phyloP scores from a whole-genome alignment of 1,284 basidiomycete genomes.

The Ustilago hordei region DNA sequence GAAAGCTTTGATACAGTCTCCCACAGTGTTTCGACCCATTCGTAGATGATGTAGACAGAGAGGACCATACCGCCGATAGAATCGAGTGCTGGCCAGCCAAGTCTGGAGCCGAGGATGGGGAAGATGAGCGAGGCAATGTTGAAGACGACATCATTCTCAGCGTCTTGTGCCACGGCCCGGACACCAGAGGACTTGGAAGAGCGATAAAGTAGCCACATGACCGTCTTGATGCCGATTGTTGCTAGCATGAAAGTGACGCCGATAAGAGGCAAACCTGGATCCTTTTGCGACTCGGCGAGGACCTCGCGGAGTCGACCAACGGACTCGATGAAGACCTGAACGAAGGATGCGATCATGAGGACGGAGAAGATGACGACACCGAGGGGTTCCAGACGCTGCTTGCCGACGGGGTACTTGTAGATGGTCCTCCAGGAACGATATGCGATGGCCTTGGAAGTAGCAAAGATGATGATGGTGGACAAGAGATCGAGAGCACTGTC shows the following conservation, averaged over 20 bases:
- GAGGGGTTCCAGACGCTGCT: slow-evolving; percentile 72
- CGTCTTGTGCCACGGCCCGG: slow-evolving; percentile 71
- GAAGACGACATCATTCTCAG: slow-evolving; percentile 74
- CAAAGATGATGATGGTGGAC: slow-evolving; percentile 71
- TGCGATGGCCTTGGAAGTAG: slow-evolving; percentile 60
- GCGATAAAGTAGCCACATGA: slow-evolving; percentile 72
- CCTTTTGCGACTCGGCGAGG: slow-evolving; percentile 45
- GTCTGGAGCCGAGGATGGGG: slow-evolving; percentile 70
- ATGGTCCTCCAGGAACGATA: slow-evolving; percentile 64
- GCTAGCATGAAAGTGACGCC: slow-evolving; percentile 72
- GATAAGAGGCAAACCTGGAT: slow-evolving; percentile 63
- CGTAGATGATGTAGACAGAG: slow-evolving; percentile 66
- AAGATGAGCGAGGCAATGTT: slow-evolving; percentile 74
- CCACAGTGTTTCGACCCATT: slow-evolving; percentile 64
- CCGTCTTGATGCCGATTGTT: slow-evolving; percentile 73
- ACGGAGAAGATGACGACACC: slow-evolving; percentile 73
- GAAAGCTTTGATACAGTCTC: slow-evolving; percentile 64
- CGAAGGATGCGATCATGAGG: slow-evolving; percentile 73
- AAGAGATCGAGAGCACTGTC: slow-evolving; percentile 74
- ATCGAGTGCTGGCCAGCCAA: slow-evolving; percentile 59
- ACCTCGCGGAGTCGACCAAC: slow-evolving; percentile 58
- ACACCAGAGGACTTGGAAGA: slow-evolving; percentile 69
- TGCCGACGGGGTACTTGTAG: slow-evolving; percentile 73
- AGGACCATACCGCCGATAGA: slow-evolving; percentile 62
- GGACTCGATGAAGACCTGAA: slow-evolving; percentile 66